Percentiles rank a stretch among this genome's conserved stretches.
phyloP scores from a whole-genome alignment of 148 eudicot genomes.

The Persicaria maculosa region DNA sequence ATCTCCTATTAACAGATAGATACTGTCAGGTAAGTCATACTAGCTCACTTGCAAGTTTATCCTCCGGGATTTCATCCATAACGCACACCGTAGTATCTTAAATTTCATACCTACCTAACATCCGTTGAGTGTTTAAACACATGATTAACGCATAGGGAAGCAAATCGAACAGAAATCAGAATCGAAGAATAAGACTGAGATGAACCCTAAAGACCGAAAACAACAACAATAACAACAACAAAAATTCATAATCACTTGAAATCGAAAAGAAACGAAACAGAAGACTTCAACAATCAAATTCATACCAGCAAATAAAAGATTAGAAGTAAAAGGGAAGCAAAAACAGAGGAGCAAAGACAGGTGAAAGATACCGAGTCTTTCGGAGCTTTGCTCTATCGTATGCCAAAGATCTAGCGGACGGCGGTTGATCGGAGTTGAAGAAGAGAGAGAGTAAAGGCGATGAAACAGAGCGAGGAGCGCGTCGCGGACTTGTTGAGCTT shows the following conservation, averaged over 20 bases:
- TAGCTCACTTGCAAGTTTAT: neutral
- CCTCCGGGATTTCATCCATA: neutral
- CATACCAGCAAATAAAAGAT: neutral
- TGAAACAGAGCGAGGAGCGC: slow-evolving; percentile 4
- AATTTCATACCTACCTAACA: neutral
- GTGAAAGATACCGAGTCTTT: neutral
- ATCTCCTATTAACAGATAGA: neutral
- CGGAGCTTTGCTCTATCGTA: neutral
- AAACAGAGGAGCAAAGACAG: neutral
- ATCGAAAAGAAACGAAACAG: neutral
- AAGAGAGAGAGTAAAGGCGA: neutral
- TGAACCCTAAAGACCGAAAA: neutral
- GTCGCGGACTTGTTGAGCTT: slow-evolving; percentile 8
- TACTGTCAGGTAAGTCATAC: neutral
- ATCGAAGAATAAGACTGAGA: neutral
- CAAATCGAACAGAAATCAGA: neutral
- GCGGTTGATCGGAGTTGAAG: neutral
- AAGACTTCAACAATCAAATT: neutral
- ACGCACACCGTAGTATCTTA: neutral
- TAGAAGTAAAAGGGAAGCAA: neutral
- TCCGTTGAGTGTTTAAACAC: neutral
- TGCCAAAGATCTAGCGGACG: neutral
- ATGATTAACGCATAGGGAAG: neutral
- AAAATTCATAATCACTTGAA: neutral
- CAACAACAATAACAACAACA: neutral